Percentiles rank a stretch among this genome's conserved stretches.
Conservation (phyloP, 2,329 filamentous ascomycete genomes). For the Chaetomium globosum region DNA sequence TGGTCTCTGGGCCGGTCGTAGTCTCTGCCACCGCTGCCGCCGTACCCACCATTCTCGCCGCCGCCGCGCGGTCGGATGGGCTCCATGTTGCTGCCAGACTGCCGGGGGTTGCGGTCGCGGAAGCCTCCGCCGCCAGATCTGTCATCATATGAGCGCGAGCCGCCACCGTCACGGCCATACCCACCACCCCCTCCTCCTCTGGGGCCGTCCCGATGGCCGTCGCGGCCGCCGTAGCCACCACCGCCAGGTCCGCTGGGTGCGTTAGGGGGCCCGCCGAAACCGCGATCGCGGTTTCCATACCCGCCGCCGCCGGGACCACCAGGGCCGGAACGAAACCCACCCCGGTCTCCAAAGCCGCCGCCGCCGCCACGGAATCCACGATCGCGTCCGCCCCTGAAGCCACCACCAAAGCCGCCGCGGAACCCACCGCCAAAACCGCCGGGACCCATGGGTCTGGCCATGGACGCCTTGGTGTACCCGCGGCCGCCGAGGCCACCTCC, state of each 20-base stretch:
- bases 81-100: constrained; percentile 49
- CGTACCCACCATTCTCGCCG: constrained; percentile 42
- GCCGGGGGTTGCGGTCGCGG: constrained; percentile 53
- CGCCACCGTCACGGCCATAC: constrained; percentile 45
- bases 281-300: constrained; percentile 55
- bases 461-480: constrained; percentile 82
- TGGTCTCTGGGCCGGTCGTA: constrained; percentile 53
- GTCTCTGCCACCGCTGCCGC: constrained; percentile 50
- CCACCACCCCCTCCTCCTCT: constrained; percentile 50
- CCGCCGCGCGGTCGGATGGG: constrained; percentile 45
- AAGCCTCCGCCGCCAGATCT: constrained; percentile 51
- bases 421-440: constrained; percentile 61
- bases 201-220: constrained; percentile 49
- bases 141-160: constrained; percentile 51
- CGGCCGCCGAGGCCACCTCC: constrained; percentile 91
- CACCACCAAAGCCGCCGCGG: constrained; percentile 58
- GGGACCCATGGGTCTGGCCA: constrained; percentile 69
- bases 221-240: constrained; percentile 50
- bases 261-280: constrained; percentile 59
- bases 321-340: constrained; percentile 44
- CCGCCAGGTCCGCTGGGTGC: constrained; percentile 59
- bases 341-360: constrained; percentile 41
- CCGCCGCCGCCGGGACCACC: constrained; percentile 46
- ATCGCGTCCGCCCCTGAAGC: constrained; percentile 51
- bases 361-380: constrained; percentile 52